Base-by-base conservation (phyloP, 345 rosid genomes). In the Geranium rotundifolium region DNA sequence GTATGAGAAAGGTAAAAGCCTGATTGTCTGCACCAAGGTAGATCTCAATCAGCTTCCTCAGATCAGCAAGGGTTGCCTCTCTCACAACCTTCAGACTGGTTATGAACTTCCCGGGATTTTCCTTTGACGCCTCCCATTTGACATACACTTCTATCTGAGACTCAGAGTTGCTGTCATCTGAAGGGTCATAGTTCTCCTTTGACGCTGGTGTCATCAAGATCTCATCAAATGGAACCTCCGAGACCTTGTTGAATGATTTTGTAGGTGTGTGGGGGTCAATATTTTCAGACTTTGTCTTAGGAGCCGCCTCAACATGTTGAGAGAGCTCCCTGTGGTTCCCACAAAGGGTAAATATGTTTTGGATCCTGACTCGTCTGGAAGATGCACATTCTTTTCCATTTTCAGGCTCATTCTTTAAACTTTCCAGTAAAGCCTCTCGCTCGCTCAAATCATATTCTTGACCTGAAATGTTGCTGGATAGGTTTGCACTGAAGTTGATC, bases 301-400 rank as follows among this genome's bases (percentile, higher is more conserved):
- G 66, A 34, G 59, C 31, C 37, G 80, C 77, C 62, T 70, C 82
- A 19, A 31, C 61, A 56, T 87, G 84, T 55, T 89, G 93, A 67
- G 78, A 82, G 15, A 92, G 76, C 83, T 93, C 97, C 73, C 99
- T 83, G 62, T 90, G 76, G 79, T 90, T 90, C 34, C 99, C 99
- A 64, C 99, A 93, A 10, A 93, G 95, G 0, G 97, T 87, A 65
- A 93, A 93, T 49, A 93, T 90, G 61, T 82, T 93, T 56, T 93
- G 91, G 58, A 93, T 90, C 63, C 99, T 84, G 58, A 71, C 3
- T 37, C 49, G 70, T 78, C 97, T 84, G 0, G 84, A 83, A 17
- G 86, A 71, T 34, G 79, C 82, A 57, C 82, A 30, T 69, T 88
- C 91, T 70, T 69, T 76, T 18, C 60, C 73, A 4, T 64, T 74